Percentiles rank a stretch among this genome's conserved stretches.
phyloP scores from a whole-genome alignment of 148 eudicot species.

The Nepenthes gracilis region DNA sequence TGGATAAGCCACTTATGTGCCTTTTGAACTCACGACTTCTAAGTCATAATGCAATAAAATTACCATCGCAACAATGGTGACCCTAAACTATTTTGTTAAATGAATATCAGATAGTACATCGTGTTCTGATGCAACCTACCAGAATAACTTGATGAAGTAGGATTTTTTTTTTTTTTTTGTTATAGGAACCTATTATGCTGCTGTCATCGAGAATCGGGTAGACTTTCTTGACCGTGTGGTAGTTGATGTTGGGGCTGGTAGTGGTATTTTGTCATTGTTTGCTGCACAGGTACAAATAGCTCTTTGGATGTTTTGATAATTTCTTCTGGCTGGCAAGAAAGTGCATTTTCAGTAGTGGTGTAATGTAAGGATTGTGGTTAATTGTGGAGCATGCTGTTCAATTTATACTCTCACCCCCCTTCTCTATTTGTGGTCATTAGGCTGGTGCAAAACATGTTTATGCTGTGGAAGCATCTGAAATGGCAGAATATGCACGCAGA shows the following conservation, averaged over 20 bases:
- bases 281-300: conserved; percentile 78
- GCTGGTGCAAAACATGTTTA: conserved; percentile 99
- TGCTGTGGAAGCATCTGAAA: conserved; percentile 99
- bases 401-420: not conserved
- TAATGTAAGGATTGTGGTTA: not conserved
- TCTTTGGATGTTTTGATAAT: not conserved
- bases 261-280: conserved; percentile 90
- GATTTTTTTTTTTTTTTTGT: conserved; percentile 8
- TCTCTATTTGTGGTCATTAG: conserved; percentile 16
- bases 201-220: conserved; percentile 82
- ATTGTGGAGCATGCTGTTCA: not conserved
- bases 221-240: conserved; percentile 84
- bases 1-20: no score
- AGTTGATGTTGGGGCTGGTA: conserved; percentile 99
- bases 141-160: not conserved
- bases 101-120: no score
- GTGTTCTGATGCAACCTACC: no score
- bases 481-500: conserved; percentile 90
- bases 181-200: conserved; percentile 91
- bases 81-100: no score
- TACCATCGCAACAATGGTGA: no score
- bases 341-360: not conserved
- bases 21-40: no score
- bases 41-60: no score
- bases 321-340: not conserved